Evolutionary conservation across 306 rosid species (phyloP), one percentile per base, ranked within the genome.

Genomic region (Nissolia schottii): DNA sequence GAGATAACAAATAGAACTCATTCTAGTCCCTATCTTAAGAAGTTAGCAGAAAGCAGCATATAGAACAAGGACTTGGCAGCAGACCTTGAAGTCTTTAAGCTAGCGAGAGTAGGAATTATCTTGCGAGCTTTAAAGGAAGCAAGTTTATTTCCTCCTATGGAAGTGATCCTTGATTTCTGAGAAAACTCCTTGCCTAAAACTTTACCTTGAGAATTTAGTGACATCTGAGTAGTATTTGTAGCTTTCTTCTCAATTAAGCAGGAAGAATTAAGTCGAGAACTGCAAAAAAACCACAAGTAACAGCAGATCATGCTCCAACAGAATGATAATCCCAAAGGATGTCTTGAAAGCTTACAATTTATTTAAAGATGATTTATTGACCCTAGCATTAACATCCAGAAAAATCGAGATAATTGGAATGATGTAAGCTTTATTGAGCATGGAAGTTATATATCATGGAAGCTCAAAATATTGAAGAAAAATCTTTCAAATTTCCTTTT

Each of bases 41-140:
- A 64, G 49, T 50, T 28, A 48, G 53, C 22, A 62, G 20, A 58
- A 43, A 68, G 63, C 3, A 64, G 72, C 28, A 46, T 62, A 34
- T 38, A 43, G 40, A 58, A 75, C 58, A 63, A 28, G 74, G 29
- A 57, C 76, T 59, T 23, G 15, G 65, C 58, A 51, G 40, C 82
- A 28, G 74, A 87, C 98, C 85, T 82, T 58, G 78, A 82, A 75
- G 71, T 34, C 63, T 74, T 85, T 62, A 73, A 67, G 82, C 83
- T 73, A 62, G 90, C 78, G 66, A 85, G 83, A 71, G 77, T 63
- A 50, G 87, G 78, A 43, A 76, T 63, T 72, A 61, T 85, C 82
- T 70, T 80, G 80, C 71, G 53, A 70, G 81, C 28, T 79, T 84
- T 85, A 16, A 67, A 38, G 22, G 84, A 74, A 68, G 75, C 71